Evolutionary conservation across 192 early-diverging fungal species (phyloP).

Genomic region (Diversispora eburnea): DNA sequence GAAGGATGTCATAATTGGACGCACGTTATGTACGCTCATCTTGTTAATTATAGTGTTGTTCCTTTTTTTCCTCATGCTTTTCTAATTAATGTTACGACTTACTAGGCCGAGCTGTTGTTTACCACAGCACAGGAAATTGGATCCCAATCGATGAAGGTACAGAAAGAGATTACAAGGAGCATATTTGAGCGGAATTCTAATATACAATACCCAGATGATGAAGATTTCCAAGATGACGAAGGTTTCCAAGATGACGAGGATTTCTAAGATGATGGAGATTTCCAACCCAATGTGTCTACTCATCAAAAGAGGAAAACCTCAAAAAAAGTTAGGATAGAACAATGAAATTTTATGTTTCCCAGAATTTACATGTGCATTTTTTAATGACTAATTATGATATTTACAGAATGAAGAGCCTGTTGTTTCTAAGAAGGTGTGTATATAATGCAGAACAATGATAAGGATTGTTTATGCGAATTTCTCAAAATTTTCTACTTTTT

Average conservation of each 20-base stretch:
- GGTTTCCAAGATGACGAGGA: no score
- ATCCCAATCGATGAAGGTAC: background rate
- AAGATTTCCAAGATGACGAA: no score
- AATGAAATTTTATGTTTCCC: no score
- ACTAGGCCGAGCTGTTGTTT: background rate
- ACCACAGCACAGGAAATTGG: slow-evolving; percentile 7
- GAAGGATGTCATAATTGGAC: background rate
- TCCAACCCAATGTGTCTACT: background rate
- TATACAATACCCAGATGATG: slow-evolving; percentile 4
- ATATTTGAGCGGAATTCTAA: background rate
- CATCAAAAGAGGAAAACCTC: background rate
- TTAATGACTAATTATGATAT: no score
- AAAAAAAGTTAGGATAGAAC: no score
- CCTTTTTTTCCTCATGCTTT: background rate
- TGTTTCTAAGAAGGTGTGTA: no score
- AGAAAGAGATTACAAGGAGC: background rate
- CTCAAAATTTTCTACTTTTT: no score
- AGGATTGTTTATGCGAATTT: no score
- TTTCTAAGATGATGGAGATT: slow-evolving; percentile 1
- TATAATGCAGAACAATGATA: no score
- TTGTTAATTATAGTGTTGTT: slow-evolving; percentile 1
- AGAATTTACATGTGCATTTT: no score
- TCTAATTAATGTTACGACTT: slow-evolving; percentile 6
- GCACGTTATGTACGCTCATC: background rate
- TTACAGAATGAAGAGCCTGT: no score